These are phyloP conservation scores for Luzula sylvatica DNA, from an alignment of 176 grass and related monocot species.

Conservation along the genomic window DNA sequence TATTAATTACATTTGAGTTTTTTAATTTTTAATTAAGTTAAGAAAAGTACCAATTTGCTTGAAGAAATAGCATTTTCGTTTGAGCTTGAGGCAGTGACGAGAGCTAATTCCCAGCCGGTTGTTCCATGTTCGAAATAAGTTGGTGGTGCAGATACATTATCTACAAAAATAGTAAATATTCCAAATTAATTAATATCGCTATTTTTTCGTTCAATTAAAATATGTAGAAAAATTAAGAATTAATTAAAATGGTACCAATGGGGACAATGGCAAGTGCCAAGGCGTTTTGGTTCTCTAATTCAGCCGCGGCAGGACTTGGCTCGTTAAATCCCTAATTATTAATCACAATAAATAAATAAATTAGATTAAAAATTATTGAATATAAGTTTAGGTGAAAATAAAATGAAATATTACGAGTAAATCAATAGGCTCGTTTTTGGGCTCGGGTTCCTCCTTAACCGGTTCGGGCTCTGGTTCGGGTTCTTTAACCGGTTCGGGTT, in stretches of 20 bases:
- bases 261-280: conserved; percentile 62
- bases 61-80: conserved; percentile 45
- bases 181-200: neutral
- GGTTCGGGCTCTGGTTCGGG: neutral
- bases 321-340: conserved; percentile 48
- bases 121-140: conserved; percentile 28
- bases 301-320: conserved; percentile 28
- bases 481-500: conserved; percentile 57
- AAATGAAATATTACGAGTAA: conserved; percentile 53
- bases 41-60: conserved; percentile 52
- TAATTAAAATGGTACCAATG: conserved; percentile 37
- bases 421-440: conserved; percentile 35
- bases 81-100: conserved; percentile 51
- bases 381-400: neutral
- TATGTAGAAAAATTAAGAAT: neutral
- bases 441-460: neutral
- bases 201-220: neutral
- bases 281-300: conserved; percentile 59
- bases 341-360: no score
- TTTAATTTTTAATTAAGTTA: neutral
- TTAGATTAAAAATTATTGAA: no score
- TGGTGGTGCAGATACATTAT: conserved; percentile 43
- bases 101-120: conserved; percentile 83
- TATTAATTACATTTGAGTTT: neutral
- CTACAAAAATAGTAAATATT: conserved; percentile 26